phyloP scores from a whole-genome alignment of 805 yeast species.

The Ogataea haglerorum region DNA sequence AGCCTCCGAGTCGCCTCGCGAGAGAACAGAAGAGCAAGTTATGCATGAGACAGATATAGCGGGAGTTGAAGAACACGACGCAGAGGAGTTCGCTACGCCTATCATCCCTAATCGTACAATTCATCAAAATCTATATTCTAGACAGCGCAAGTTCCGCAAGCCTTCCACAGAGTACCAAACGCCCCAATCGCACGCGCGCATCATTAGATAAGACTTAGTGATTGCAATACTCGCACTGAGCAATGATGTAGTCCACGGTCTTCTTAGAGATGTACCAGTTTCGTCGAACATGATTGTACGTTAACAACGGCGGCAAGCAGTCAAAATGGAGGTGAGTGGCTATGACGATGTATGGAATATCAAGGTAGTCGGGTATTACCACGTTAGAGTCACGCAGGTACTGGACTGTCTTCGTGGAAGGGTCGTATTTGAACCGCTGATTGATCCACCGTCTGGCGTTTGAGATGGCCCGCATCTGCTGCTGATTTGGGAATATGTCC shows the following conservation, averaged over 20 bases:
- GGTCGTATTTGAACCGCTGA: conserved; percentile 28
- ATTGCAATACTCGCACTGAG: conserved; percentile 21
- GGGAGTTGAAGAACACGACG: conserved; percentile 7
- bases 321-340: conserved; percentile 29
- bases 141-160: conserved; percentile 14
- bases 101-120: conserved; percentile 19
- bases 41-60: background rate
- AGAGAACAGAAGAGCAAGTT: background rate
- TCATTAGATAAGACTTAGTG: conserved; percentile 18
- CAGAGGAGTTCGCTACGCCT: conserved; percentile 19
- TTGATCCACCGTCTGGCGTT: conserved; percentile 34
- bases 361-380: conserved; percentile 30
- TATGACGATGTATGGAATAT: conserved; percentile 28
- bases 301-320: conserved; percentile 19
- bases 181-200: conserved; percentile 21
- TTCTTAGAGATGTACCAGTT: conserved; percentile 32
- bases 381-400: conserved; percentile 29
- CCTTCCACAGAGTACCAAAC: conserved; percentile 15
- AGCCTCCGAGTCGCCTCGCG: conserved; percentile 1
- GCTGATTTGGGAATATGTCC: conserved; percentile 26
- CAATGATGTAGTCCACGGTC: conserved; percentile 27
- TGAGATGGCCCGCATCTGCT: conserved; percentile 30
- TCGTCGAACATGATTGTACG: conserved; percentile 28
- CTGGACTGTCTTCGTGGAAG: conserved; percentile 19
- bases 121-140: conserved; percentile 12